These are phyloP conservation scores for Pichia inconspicua DNA, from an alignment of 1,139 yeast species.

Conservation along the genomic window DNA sequence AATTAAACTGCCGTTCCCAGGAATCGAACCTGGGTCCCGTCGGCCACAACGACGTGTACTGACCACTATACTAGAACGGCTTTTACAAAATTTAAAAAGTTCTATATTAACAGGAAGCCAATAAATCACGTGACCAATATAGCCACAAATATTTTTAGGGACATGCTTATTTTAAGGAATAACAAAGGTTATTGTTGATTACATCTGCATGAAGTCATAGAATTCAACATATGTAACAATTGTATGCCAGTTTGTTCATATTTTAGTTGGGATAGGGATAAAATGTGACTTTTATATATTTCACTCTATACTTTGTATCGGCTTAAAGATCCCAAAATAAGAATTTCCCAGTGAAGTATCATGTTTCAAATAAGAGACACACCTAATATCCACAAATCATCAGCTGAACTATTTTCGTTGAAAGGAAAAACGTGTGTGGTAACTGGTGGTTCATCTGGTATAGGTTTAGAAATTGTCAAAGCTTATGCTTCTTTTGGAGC, in stretches of 20 bases:
- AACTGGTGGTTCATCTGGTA: conserved; percentile 85
- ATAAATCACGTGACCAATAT: background rate
- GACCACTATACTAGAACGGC: conserved; percentile 22
- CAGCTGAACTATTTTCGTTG: conserved; percentile 47
- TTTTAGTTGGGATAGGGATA: background rate
- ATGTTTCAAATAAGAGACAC: conserved; percentile 9
- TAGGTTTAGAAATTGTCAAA: conserved; percentile 80
- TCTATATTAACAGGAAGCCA: background rate
- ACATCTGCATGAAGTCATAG: background rate
- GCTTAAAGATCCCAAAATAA: too few relatives aligned
- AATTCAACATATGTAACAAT: background rate
- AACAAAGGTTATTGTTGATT: background rate
- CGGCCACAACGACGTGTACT: conserved; percentile 22
- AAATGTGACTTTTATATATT: background rate
- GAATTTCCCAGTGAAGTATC: background rate
- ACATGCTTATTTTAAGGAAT: background rate
- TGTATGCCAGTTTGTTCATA: background rate
- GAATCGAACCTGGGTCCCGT: conserved; percentile 22
- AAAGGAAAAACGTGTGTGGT: conserved; percentile 82
- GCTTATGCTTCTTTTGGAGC: conserved; percentile 91
- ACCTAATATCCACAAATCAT: background rate
- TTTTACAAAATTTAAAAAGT: background rate
- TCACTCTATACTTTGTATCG: too few relatives aligned
- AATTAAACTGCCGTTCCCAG: conserved; percentile 18
- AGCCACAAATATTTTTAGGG: background rate